Conservation (phyloP, 83 land plant genomes). For the Isoetes engelmannii region DNA sequence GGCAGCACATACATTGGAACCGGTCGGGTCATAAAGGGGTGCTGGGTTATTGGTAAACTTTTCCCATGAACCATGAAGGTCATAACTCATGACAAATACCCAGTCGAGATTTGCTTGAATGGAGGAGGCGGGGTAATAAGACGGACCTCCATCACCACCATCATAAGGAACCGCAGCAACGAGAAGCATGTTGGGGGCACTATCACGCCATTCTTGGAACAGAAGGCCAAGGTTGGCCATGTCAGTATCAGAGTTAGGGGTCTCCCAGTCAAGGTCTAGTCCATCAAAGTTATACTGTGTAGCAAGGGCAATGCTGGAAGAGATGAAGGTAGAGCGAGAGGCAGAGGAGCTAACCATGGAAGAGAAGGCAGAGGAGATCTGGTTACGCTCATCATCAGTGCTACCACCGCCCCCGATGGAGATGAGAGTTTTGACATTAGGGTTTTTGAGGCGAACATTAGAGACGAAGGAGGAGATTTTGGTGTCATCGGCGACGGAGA, state of each 20-base stretch:
- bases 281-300: constrained; percentile 2
- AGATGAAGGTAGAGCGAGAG: constrained; percentile 5
- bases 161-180: constrained; percentile 4
- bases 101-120: constrained; percentile 9
- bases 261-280: constrained; percentile 14
- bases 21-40: neutral
- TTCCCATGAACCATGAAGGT: neutral
- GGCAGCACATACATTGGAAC: neutral
- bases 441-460: neutral
- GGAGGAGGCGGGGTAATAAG: neutral
- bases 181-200: constrained; percentile 7
- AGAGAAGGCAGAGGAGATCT: too few relatives aligned
- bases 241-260: neutral
- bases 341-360: neutral
- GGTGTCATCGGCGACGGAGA: neutral
- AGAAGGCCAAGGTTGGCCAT: constrained; percentile 9
- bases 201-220: constrained; percentile 1
- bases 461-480: neutral
- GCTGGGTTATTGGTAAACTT: constrained; percentile 4
- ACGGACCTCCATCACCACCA: neutral
- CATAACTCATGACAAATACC: constrained; percentile 5
- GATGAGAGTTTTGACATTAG: constrained; percentile 6
- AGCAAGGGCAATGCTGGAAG: constrained; percentile 7
- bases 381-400: too few relatives aligned
- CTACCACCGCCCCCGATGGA: constrained; percentile 10